A percentile compares a stretch with the other conserved stretches of the same genome.
phyloP scores from a whole-genome alignment of 129 eudicot species.

The Glebionis coronaria region DNA sequence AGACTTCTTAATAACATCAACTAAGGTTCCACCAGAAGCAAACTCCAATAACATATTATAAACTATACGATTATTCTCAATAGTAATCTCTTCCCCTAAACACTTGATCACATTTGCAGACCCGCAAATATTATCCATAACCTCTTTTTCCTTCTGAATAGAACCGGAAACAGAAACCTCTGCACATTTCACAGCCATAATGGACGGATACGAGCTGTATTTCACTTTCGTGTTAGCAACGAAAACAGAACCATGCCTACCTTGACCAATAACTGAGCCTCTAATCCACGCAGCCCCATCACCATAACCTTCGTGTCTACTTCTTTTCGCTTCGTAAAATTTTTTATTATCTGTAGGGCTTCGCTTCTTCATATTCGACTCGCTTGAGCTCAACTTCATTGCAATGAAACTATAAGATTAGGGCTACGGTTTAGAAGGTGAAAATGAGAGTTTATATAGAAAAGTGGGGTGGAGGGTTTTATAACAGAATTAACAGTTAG shows the following conservation, averaged over 20 bases:
- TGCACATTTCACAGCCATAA: conserved; percentile 71
- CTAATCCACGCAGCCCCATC: conserved; percentile 70
- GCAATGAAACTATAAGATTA: no score
- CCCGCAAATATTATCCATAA: conserved; percentile 31
- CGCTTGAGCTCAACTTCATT: no score
- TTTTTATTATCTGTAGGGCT: no score
- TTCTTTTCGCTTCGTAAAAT: no score
- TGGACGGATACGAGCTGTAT: conserved; percentile 49
- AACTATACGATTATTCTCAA: conserved; percentile 46
- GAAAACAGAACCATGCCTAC: conserved; percentile 62
- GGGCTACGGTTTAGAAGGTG: no score
- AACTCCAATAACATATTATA: conserved; percentile 41
- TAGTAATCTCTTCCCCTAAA: conserved; percentile 69
- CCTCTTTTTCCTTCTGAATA: conserved; percentile 46
- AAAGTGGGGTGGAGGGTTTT: no score
- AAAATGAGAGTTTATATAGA: no score
- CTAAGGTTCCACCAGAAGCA: conserved; percentile 67
- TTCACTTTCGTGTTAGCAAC: conserved; percentile 57
- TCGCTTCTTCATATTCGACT: no score
- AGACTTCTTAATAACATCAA: conserved; percentile 39
- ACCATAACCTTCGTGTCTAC: conserved; percentile 25
- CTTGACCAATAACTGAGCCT: conserved; percentile 63
- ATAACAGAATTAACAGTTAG: no score
- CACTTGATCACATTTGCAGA: conserved; percentile 48
- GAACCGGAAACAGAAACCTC: conserved; percentile 32